Evolutionary conservation across 345 rosid species (phyloP), one percentile per base, ranked within the genome.

Genomic region (Lagerstroemia speciosa): DNA sequence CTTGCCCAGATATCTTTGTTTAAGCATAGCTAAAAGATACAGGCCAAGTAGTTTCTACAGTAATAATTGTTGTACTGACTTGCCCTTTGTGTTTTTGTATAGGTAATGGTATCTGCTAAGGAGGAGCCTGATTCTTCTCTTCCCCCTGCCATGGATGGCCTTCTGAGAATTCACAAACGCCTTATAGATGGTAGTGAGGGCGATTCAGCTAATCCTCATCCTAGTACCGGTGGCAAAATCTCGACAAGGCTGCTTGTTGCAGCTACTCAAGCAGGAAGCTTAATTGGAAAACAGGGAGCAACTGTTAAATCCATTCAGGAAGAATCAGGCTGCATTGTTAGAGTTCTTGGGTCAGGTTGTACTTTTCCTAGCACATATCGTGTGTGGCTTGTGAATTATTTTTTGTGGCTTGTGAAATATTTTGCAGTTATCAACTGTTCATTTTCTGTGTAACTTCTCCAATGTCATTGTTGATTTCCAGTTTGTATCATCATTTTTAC

Each of bases 111-210:
- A 67, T 95, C 99, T 78, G 98, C 86, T 55, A 95, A 86, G 82
- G 99, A 95, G 78, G 98, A 92, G 76, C 97, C 99, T 24, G 97
- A 89, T 73, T 86, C 96, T 71, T 73, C 90, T 73, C 83, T 88
- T 71, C 97, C 99, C 68, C 98, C 99, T 77, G 91, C 98, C 30
- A 82, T 95, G 86, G 99, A 92, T 80, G 99, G 99, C 69, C 92
- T 92, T 68, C 72, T 95, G 80, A 90, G 94, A 82, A 92, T 95
- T 74, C 99, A 95, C 81, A 95, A 81, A 78, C 89, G 98, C 71
- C 80, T 95, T 76, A 82, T 86, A 73, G 98, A 92, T 76, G 98
- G 98, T 66, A 77, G 90, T 81, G 97, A 92, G 17, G 86, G 90
- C 78, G 99, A 95, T 78, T 79, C 93, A 66, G 84, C 93, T 78